Conservation (phyloP, 2,329 filamentous ascomycete genomes). For the Pestalotiopsis sp. region DNA sequence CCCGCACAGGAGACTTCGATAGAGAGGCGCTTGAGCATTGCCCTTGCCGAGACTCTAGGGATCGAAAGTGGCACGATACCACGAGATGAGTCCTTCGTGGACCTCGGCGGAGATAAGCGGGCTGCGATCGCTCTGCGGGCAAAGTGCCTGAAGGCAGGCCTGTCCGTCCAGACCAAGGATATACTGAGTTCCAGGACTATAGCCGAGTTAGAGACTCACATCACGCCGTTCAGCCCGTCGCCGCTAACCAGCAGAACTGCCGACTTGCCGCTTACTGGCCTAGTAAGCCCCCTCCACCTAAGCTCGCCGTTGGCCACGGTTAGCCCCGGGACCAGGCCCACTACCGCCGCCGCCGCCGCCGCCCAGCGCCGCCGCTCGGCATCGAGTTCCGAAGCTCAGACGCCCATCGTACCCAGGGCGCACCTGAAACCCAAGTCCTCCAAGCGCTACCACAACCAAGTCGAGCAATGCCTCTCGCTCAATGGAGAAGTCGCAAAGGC, state of each 20-base stretch:
- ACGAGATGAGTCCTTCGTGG: conserved; percentile 42
- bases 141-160: conserved; percentile 35
- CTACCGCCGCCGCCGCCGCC: neutral
- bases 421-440: conserved; percentile 20
- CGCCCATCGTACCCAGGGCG: conserved; percentile 12
- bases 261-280: conserved; percentile 10
- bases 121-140: conserved; percentile 33
- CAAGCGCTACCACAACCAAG: conserved; percentile 27
- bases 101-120: conserved; percentile 41
- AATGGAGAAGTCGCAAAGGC: conserved; percentile 41
- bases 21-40: conserved; percentile 32
- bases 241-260: conserved; percentile 3
- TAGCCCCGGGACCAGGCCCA: neutral
- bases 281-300: conserved; percentile 23
- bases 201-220: conserved; percentile 44
- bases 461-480: conserved; percentile 40
- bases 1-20: conserved; percentile 14
- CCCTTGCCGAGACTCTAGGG: conserved; percentile 37
- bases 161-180: conserved; percentile 37
- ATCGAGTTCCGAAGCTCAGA: conserved; percentile 20
- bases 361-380: conserved; percentile 12
- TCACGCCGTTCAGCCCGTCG: conserved; percentile 30
- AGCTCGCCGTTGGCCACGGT: conserved; percentile 14
- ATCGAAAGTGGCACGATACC: conserved; percentile 31
- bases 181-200: conserved; percentile 43